Evolutionary conservation across 495 filamentous ascomycete genomes (phyloP).

Genomic region (Podospora fimiseda): DNA sequence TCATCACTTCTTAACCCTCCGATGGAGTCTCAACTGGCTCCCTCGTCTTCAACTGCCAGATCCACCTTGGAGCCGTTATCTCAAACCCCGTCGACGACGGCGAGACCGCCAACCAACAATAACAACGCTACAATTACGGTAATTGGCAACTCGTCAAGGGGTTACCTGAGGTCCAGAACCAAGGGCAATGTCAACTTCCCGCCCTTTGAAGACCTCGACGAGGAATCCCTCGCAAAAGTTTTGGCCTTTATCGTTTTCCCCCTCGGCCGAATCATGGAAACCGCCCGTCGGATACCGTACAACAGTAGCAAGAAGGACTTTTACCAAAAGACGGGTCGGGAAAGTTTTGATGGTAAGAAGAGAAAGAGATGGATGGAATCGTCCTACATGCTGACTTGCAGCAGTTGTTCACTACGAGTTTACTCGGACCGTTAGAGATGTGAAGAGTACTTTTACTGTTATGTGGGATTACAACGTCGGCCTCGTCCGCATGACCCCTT

Average conservation of each 20-base stretch:
- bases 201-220: slow-evolving; percentile 58
- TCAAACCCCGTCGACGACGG: slow-evolving; percentile 23
- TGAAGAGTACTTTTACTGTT: slow-evolving; percentile 62
- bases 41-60: slow-evolving; percentile 7
- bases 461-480: slow-evolving; percentile 98
- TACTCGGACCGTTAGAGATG: too few species aligned
- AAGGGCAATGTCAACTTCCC: slow-evolving; percentile 60
- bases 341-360: slow-evolving; percentile 74
- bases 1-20: slow-evolving; percentile 60
- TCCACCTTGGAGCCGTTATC: too few species aligned
- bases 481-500: slow-evolving; percentile 87
- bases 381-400: neutral
- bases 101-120: slow-evolving; percentile 21
- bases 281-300: slow-evolving; percentile 78
- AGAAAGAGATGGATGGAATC: neutral
- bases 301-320: slow-evolving; percentile 89
- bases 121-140: slow-evolving; percentile 24
- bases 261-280: slow-evolving; percentile 60
- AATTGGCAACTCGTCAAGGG: slow-evolving; percentile 51
- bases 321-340: slow-evolving; percentile 72
- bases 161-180: slow-evolving; percentile 51
- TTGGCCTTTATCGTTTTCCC: slow-evolving; percentile 58
- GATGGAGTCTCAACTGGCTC: slow-evolving; percentile 36
- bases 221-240: slow-evolving; percentile 49
- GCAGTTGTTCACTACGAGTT: slow-evolving; percentile 92